phyloP scores from a whole-genome alignment of 108 stramenopile species.

The Hondaea fermentalgiana region DNA sequence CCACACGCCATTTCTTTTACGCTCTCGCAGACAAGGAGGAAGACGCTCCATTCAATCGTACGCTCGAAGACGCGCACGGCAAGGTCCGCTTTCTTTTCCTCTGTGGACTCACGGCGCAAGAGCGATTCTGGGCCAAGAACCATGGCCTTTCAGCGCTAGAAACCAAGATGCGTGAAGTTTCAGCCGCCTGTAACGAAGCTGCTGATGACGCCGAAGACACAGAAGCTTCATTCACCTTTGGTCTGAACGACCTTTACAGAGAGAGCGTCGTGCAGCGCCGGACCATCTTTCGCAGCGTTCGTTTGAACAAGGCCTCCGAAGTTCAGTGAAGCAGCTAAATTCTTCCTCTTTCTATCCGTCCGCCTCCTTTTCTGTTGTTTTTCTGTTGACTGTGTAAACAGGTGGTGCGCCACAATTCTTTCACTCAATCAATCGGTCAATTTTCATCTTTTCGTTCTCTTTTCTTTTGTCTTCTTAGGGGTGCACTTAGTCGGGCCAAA shows the following conservation, averaged over 20 bases:
- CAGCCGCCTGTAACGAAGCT: no score
- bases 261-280: not conserved
- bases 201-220: not conserved
- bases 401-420: no score
- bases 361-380: no score
- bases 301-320: no score
- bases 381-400: no score
- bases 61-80: not conserved
- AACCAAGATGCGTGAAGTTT: not conserved
- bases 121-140: not conserved
- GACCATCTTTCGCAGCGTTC: not conserved
- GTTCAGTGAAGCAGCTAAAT: no score
- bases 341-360: no score
- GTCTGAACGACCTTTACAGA: not conserved
- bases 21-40: not conserved
- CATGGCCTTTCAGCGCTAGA: not conserved
- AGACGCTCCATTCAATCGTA: not conserved
- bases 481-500: no score
- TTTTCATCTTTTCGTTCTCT: no score
- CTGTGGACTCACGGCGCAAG: not conserved
- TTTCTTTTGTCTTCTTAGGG: no score
- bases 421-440: no score
- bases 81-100: not conserved
- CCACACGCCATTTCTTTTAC: not conserved
- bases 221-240: not conserved